These are phyloP conservation scores for Diaporthe aspalathi DNA, from an alignment of 2,329 filamentous ascomycete species.

Conservation along the genomic window DNA sequence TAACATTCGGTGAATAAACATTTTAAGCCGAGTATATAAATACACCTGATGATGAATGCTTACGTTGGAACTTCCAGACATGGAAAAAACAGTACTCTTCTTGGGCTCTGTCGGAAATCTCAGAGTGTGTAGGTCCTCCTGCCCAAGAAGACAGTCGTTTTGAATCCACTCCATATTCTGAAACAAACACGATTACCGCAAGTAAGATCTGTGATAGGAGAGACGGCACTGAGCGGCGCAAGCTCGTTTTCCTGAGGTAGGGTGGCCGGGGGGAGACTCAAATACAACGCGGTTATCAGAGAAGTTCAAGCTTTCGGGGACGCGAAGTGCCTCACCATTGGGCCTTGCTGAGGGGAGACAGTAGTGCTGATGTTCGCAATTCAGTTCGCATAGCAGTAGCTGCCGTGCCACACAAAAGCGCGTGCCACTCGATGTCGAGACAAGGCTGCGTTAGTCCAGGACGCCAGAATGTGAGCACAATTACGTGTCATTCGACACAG, in stretches of 20 bases:
- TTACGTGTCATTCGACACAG: background rate
- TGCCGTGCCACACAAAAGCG: background rate
- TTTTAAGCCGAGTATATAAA: too few relatives aligned
- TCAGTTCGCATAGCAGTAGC: background rate
- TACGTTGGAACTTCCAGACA: background rate
- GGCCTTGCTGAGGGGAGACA: background rate
- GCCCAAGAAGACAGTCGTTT: background rate
- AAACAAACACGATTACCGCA: background rate
- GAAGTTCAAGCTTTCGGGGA: background rate
- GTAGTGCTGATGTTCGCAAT: background rate
- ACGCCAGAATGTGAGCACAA: background rate
- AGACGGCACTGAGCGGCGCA: background rate
- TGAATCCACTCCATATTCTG: conserved; percentile 14
- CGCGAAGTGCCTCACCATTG: background rate
- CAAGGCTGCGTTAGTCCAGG: background rate
- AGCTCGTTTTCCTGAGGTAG: background rate
- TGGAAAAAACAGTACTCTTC: background rate
- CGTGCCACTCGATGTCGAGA: background rate
- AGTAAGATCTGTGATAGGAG: background rate
- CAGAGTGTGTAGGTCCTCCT: background rate
- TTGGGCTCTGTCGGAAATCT: conserved; percentile 1
- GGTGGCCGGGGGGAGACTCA: background rate
- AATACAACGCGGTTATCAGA: background rate
- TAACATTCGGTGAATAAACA: background rate
- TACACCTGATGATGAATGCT: background rate